These are phyloP conservation scores for Rosa hybrid DNA, from an alignment of 331 rosid genomes.

Conservation along the genomic window DNA sequence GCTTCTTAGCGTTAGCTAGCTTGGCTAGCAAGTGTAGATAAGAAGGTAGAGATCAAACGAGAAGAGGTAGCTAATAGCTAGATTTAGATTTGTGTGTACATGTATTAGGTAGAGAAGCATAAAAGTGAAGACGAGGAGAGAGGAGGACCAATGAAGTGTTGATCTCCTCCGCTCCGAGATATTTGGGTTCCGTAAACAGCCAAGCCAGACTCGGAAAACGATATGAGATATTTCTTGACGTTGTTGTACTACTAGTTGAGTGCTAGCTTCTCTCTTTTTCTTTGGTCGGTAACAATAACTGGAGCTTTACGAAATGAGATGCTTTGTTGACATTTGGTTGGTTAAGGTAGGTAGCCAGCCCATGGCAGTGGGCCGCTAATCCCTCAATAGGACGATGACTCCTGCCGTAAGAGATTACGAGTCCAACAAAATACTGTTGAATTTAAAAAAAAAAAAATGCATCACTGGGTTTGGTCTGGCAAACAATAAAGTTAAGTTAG, in stretches of 20 bases:
- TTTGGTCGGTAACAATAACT: no score
- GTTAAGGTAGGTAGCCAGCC: no score
- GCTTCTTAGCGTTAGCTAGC: background rate
- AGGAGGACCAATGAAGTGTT: background rate
- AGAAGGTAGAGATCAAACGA: background rate
- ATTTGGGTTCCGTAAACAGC: background rate
- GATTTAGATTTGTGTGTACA: no score
- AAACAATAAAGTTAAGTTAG: no score
- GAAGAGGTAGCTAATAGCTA: background rate
- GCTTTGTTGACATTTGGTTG: no score
- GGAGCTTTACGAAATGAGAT: background rate
- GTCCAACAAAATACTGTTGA: no score
- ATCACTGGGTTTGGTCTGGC: no score
- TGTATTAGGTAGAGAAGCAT: background rate
- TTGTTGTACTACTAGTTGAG: background rate
- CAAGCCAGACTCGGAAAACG: background rate
- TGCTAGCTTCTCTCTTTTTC: background rate
- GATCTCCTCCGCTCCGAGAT: background rate
- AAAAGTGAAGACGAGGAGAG: constrained; percentile 2
- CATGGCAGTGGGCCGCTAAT: no score
- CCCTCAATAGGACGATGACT: no score
- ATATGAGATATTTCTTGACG: constrained; percentile 8
- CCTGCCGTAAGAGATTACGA: no score
- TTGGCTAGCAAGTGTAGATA: background rate
- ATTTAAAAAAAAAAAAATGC: no score